Percentiles rank a stretch among this genome's conserved stretches.
Evolutionary conservation across 148 eudicot species (phyloP).

Genomic region (Rhododendron simsii): DNA sequence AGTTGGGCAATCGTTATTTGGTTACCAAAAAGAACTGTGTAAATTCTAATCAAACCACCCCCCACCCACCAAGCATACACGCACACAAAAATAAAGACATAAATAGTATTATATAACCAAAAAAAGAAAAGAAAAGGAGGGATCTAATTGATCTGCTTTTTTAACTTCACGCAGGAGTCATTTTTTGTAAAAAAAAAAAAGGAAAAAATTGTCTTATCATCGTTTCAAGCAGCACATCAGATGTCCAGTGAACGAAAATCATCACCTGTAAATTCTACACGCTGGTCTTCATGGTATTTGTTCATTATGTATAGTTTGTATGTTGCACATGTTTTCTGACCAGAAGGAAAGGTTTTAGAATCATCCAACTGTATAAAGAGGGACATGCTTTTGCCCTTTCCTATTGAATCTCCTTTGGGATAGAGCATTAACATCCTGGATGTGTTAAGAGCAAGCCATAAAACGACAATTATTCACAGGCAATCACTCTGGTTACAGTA

Average conservation of each 20-base stretch:
- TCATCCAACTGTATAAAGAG: not conserved
- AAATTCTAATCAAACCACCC: too few relatives aligned
- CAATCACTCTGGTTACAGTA: not conserved
- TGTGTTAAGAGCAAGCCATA: not conserved
- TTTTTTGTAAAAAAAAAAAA: too few relatives aligned
- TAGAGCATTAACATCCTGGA: not conserved
- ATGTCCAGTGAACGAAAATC: not conserved
- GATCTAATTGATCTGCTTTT: too few relatives aligned
- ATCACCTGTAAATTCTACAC: not conserved
- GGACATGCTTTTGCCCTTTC: not conserved
- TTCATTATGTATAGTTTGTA: not conserved
- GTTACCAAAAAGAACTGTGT: too few relatives aligned
- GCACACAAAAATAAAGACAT: too few relatives aligned
- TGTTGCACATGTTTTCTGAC: not conserved
- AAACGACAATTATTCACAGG: not conserved
- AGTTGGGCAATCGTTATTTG: not conserved
- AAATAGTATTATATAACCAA: too few relatives aligned
- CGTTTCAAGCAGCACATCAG: not conserved
- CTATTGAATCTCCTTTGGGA: not conserved
- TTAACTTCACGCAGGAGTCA: too few relatives aligned
- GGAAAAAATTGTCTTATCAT: not conserved
- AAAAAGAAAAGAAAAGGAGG: too few relatives aligned
- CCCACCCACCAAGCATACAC: too few relatives aligned
- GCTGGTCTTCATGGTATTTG: not conserved
- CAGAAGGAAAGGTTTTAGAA: not conserved